These are phyloP conservation scores for Clonostachys solani DNA, from an alignment of 2,329 filamentous ascomycete species.

Conservation along the genomic window DNA sequence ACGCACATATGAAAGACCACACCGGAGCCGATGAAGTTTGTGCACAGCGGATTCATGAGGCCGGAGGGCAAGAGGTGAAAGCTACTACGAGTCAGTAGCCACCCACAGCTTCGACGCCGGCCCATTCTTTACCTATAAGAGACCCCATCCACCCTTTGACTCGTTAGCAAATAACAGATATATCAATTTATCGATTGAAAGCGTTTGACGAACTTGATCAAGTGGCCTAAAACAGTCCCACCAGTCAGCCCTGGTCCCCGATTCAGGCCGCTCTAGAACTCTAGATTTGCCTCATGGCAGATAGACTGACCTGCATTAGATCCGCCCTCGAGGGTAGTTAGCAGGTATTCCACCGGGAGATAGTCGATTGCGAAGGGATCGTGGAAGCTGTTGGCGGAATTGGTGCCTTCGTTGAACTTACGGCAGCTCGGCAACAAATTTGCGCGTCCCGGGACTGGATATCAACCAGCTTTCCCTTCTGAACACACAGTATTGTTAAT, in stretches of 20 bases:
- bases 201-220: conserved; percentile 5
- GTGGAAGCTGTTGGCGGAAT: too few relatives aligned
- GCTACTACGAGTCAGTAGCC: conserved; percentile 25
- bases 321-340: conserved; percentile 17
- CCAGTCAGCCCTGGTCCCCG: too few relatives aligned
- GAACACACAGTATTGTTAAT: conserved; percentile 9
- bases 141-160: conserved; percentile 18
- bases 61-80: conserved; percentile 65
- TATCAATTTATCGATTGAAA: conserved; percentile 2
- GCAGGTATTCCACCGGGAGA: conserved; percentile 9
- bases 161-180: conserved; percentile 5
- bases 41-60: conserved; percentile 64
- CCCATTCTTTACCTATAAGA: conserved; percentile 22
- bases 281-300: too few relatives aligned
- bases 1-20: conserved; percentile 58
- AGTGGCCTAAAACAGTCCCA: conserved; percentile 1
- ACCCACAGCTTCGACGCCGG: conserved; percentile 6
- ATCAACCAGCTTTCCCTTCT: conserved; percentile 31
- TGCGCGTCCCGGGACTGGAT: conserved; percentile 21
- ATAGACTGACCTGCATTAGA: conserved; percentile 14
- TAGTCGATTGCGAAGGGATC: background rate
- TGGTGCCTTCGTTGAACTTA: conserved; percentile 8
- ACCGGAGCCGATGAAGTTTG: conserved; percentile 71
- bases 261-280: too few relatives aligned
- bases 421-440: conserved; percentile 25